phyloP scores from a whole-genome alignment of 2,329 filamentous ascomycete species.

The Colletotrichum abscissum region DNA sequence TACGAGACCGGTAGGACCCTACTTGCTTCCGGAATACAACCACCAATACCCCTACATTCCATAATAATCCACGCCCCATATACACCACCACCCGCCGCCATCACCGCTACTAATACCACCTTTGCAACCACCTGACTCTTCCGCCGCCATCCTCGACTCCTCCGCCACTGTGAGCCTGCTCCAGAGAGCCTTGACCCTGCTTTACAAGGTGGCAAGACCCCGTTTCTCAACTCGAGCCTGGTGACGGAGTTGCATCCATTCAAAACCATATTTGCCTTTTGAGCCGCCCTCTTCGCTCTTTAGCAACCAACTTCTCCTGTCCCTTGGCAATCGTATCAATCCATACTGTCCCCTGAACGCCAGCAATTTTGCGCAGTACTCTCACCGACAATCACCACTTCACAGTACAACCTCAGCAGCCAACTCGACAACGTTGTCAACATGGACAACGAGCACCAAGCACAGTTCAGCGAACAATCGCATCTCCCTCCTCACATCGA shows the following conservation, averaged over 20 bases:
- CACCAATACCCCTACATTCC: slow-evolving; percentile 34
- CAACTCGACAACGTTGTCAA: neutral
- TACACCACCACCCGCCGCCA: slow-evolving; percentile 26
- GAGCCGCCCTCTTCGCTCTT: slow-evolving; percentile 19
- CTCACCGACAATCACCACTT: neutral
- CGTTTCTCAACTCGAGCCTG: slow-evolving; percentile 32
- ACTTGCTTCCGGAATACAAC: slow-evolving; percentile 36
- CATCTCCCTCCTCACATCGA: slow-evolving; percentile 46
- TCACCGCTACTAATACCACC: slow-evolving; percentile 19
- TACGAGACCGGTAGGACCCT: slow-evolving; percentile 34
- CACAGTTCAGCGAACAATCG: slow-evolving; percentile 36
- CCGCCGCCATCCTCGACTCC: slow-evolving; percentile 27
- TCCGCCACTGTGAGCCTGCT: slow-evolving; percentile 26
- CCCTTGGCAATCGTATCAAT: neutral
- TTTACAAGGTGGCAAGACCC: slow-evolving; percentile 35
- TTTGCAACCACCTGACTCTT: slow-evolving; percentile 31
- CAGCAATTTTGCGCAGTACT: neutral
- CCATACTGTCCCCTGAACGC: neutral
- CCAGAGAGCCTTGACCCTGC: slow-evolving; percentile 28
- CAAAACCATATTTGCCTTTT: slow-evolving; percentile 26
- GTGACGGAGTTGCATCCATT: slow-evolving; percentile 32
- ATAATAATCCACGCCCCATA: slow-evolving; percentile 27
- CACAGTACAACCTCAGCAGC: neutral
- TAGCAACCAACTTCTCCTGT: neutral
- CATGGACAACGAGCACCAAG: slow-evolving; percentile 40